Evolutionary conservation across 805 yeast genomes (phyloP).

Genomic region (Alloascoidea africana): DNA sequence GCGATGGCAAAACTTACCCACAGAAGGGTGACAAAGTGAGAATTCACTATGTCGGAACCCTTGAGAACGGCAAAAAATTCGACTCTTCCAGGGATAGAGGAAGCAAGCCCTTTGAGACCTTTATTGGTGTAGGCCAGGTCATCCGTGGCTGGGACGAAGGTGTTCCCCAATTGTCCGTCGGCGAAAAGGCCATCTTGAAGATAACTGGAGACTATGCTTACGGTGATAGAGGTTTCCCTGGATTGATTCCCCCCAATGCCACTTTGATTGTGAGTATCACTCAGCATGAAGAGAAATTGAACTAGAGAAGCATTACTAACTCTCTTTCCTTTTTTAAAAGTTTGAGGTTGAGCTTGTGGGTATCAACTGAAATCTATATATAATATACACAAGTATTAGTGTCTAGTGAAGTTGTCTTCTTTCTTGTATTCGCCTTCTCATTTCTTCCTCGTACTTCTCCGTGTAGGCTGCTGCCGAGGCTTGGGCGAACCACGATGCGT

Average conservation of each 20-base stretch:
- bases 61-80: conserved; percentile 90
- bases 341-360: conserved; percentile 21
- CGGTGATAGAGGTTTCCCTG: conserved; percentile 93
- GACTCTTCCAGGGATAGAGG: conserved; percentile 94
- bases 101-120: conserved; percentile 86
- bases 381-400: neutral
- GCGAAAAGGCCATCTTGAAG: conserved; percentile 84
- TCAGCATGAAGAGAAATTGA: neutral
- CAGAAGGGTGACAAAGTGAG: conserved; percentile 77
- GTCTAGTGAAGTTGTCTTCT: no score
- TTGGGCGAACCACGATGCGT: neutral
- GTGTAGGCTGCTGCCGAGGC: neutral
- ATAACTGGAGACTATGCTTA: conserved; percentile 91
- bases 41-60: conserved; percentile 91
- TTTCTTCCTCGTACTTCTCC: neutral
- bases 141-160: conserved; percentile 96
- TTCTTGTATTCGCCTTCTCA: no score
- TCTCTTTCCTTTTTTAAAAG: conserved; percentile 5
- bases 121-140: conserved; percentile 92
- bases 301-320: neutral
- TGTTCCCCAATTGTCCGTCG: conserved; percentile 81
- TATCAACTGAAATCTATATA: conserved; percentile 14
- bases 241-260: conserved; percentile 92
- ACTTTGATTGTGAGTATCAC: conserved; percentile 53
- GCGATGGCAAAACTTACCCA: conserved; percentile 85